phyloP scores from a whole-genome alignment of 768 basidiomycete genomes.

The Tubosaeta sp. region DNA sequence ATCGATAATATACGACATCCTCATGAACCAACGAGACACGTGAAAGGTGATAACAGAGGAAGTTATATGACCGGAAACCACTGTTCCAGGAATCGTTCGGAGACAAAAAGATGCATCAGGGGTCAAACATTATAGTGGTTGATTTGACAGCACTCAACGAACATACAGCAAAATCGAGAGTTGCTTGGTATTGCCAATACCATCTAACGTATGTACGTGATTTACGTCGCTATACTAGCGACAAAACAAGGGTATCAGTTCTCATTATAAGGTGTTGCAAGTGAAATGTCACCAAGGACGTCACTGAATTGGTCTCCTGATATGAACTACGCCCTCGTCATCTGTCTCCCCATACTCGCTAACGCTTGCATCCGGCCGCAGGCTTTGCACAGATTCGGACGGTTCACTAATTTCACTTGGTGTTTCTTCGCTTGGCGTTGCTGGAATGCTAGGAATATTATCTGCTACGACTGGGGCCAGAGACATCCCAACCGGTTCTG shows the following conservation, averaged over 20 bases:
- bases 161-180: neutral
- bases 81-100: neutral
- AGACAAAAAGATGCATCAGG: neutral
- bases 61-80: neutral
- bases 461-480: conserved; percentile 8
- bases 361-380: conserved; percentile 48
- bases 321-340: conserved; percentile 79
- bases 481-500: conserved; percentile 10
- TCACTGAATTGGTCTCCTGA: conserved; percentile 51
- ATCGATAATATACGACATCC: no score
- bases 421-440: conserved; percentile 23
- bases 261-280: conserved; percentile 4
- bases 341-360: conserved; percentile 78
- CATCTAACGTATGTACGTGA: conserved; percentile 12
- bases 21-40: no score
- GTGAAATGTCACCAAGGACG: conserved; percentile 1
- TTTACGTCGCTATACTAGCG: conserved; percentile 9
- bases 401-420: conserved; percentile 25
- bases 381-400: conserved; percentile 29
- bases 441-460: conserved; percentile 30
- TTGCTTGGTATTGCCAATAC: conserved; percentile 5
- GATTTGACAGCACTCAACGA: neutral
- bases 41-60: neutral
- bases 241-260: conserved; percentile 25
- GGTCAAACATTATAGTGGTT: neutral